These are phyloP conservation scores for Lyophyllum atratum DNA, from an alignment of 768 basidiomycete species.

Conservation along the genomic window DNA sequence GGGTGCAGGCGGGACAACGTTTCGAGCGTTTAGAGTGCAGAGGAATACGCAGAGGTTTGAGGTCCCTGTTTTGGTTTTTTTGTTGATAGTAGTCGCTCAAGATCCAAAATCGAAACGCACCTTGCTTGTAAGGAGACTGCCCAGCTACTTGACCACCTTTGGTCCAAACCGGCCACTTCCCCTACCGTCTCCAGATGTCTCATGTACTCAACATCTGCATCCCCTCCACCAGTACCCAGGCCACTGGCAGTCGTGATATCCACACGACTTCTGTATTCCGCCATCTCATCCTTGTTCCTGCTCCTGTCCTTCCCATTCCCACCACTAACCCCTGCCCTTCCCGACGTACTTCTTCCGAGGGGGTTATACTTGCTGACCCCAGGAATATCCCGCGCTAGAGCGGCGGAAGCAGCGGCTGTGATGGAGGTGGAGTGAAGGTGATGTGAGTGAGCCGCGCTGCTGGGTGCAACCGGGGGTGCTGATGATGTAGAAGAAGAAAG, in stretches of 20 bases:
- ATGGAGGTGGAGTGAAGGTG: conserved; percentile 78
- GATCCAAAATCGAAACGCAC: conserved; percentile 40
- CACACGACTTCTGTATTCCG: conserved; percentile 73
- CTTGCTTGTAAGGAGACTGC: conserved; percentile 59
- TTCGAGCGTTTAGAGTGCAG: conserved; percentile 94
- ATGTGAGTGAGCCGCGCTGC: conserved; percentile 62
- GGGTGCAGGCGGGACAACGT: conserved; percentile 90
- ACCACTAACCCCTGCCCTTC: conserved; percentile 41
- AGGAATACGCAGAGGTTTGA: conserved; percentile 88
- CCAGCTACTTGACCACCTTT: conserved; percentile 86
- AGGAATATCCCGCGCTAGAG: conserved; percentile 85
- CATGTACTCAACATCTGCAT: conserved; percentile 73
- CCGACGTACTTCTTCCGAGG: conserved; percentile 45
- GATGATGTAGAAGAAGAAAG: conserved; percentile 64
- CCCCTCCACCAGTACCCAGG: conserved; percentile 60
- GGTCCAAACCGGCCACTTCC: conserved; percentile 71
- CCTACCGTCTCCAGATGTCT: conserved; percentile 59
- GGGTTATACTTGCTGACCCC: conserved; percentile 81
- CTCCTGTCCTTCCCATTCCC: conserved; percentile 63
- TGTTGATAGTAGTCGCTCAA: background rate
- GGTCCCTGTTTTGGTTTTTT: conserved; percentile 52
- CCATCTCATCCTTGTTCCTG: conserved; percentile 74
- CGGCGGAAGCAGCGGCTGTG: conserved; percentile 87
- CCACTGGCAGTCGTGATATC: conserved; percentile 60
- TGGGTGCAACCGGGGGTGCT: conserved; percentile 43